phyloP scores from a whole-genome alignment of 805 yeast genomes.

The Schwanniomyces pseudopolymorphus region DNA sequence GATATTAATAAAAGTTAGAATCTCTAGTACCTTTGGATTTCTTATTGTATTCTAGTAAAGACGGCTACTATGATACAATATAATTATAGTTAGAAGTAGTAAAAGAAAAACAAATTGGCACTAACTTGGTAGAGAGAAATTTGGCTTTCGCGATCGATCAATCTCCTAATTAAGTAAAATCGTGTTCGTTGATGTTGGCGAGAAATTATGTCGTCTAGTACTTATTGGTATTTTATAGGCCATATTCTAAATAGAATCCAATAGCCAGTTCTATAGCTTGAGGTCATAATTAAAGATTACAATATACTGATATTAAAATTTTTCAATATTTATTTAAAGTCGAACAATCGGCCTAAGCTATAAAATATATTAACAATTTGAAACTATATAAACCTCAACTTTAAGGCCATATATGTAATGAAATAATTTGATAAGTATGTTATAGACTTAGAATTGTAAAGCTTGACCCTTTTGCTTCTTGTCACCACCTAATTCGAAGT shows the following conservation, averaged over 20 bases:
- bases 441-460: constrained; percentile 82
- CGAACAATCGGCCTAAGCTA: constrained; percentile 6
- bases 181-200: neutral
- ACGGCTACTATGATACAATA: neutral
- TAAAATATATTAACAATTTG: constrained; percentile 1
- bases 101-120: neutral
- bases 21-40: neutral
- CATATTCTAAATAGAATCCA: too few relatives aligned
- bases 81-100: neutral
- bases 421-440: constrained; percentile 5
- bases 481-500: constrained; percentile 99
- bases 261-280: too few relatives aligned
- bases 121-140: neutral
- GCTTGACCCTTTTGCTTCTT: constrained; percentile 99
- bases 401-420: constrained; percentile 1
- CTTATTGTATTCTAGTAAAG: neutral
- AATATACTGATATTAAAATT: neutral
- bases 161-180: neutral
- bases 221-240: too few relatives aligned
- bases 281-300: too few relatives aligned
- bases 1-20: neutral
- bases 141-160: neutral
- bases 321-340: constrained; percentile 7
- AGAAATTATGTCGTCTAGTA: neutral
- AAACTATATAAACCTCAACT: constrained; percentile 4